These are phyloP conservation scores for Capsicum rhomboideum DNA, from an alignment of 257 asterid species.

Conservation along the genomic window DNA sequence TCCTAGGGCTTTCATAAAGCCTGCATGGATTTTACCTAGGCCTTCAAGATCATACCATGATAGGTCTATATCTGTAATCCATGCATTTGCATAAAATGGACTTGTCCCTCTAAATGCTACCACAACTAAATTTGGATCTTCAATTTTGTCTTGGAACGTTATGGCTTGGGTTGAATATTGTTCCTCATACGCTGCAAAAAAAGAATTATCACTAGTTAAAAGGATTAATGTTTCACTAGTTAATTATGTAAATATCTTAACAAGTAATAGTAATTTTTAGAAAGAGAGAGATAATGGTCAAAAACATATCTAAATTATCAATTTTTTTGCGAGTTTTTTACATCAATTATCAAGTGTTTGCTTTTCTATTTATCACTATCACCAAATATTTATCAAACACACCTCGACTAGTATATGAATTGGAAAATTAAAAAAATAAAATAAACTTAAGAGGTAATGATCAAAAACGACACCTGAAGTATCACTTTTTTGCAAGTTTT, in stretches of 20 bases:
- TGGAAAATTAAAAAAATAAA: too few relatives aligned
- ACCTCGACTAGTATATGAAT: too few relatives aligned
- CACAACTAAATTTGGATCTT: constrained; percentile 28
- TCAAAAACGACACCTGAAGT: too few relatives aligned
- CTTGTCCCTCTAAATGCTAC: constrained; percentile 63
- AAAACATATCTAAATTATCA: too few relatives aligned
- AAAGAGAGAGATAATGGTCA: background rate
- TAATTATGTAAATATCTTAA: background rate
- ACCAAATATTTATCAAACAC: too few relatives aligned
- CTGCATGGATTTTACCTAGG: constrained; percentile 49
- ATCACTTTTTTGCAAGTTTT: too few relatives aligned
- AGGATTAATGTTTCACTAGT: background rate
- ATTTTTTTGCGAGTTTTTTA: too few relatives aligned
- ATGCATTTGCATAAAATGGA: constrained; percentile 41
- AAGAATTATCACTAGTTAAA: too few relatives aligned
- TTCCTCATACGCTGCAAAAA: constrained; percentile 31
- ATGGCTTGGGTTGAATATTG: constrained; percentile 32
- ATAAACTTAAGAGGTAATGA: too few relatives aligned
- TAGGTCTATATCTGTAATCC: constrained; percentile 52
- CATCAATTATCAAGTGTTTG: too few relatives aligned
- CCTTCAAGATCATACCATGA: constrained; percentile 53
- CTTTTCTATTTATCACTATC: too few relatives aligned
- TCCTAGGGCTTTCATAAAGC: constrained; percentile 65
- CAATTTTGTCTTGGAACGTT: constrained; percentile 32
- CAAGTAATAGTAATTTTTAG: too few relatives aligned